Conservation (phyloP, 1,139 yeast genomes). For the Trichomonascaceae sp. region DNA sequence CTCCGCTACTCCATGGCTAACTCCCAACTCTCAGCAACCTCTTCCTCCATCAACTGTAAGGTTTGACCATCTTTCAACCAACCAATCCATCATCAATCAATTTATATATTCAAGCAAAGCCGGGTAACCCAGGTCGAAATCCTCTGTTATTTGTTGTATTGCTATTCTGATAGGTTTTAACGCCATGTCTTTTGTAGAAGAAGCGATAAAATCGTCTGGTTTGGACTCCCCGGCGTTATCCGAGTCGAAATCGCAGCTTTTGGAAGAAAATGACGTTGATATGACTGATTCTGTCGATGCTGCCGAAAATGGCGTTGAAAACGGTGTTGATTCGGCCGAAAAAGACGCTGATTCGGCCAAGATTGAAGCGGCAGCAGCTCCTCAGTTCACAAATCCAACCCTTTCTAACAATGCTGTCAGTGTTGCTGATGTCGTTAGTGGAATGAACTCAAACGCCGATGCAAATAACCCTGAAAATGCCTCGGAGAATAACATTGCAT, state of each 20-base stretch:
- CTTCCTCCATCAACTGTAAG: not conserved
- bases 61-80: not conserved
- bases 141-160: not conserved
- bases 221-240: not conserved
- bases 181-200: not conserved
- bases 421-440: conserved; percentile 6
- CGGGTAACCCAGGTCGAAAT: not conserved
- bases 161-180: not conserved
- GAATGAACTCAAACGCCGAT: not conserved
- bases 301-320: not conserved
- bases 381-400: not conserved
- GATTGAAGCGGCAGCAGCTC: not conserved
- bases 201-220: not conserved
- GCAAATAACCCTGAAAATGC: not conserved
- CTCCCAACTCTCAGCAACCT: not conserved
- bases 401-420: not conserved
- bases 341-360: not conserved
- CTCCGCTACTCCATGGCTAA: not conserved
- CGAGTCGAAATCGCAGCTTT: not conserved
- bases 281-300: not conserved
- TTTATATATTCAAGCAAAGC: not conserved
- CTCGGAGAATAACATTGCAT: conserved; percentile 2
- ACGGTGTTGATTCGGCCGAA: not conserved
- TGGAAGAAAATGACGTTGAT: not conserved
- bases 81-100: not conserved